A percentile compares a stretch with the other conserved stretches of the same genome.
Conservation (phyloP, 495 filamentous ascomycete genomes). For the Umbilicaria muhlenbergii region DNA sequence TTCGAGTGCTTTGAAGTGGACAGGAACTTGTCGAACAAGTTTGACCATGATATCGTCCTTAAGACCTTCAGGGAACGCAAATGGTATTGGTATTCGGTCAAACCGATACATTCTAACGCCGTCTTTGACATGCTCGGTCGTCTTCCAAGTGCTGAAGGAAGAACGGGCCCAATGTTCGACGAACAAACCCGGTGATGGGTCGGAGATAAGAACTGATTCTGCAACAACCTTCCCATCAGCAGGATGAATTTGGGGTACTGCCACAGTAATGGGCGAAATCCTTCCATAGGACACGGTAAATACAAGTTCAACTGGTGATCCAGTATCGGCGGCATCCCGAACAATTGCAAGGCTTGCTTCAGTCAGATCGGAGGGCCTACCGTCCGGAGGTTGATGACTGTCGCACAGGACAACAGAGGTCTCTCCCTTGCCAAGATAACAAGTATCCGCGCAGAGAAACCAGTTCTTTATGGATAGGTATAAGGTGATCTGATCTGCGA, state of each 20-base stretch:
- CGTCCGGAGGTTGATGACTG: too few species aligned
- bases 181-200: neutral
- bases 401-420: neutral
- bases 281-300: neutral
- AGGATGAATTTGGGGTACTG: constrained; percentile 3
- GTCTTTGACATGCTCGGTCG: neutral
- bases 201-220: neutral
- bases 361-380: neutral
- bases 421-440: neutral
- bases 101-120: constrained; percentile 1
- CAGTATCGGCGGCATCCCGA: constrained; percentile 2
- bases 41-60: constrained; percentile 5
- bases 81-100: constrained; percentile 3
- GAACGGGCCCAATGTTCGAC: neutral
- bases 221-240: neutral
- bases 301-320: constrained; percentile 1
- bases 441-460: neutral
- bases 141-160: constrained; percentile 5
- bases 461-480: constrained; percentile 4
- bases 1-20: constrained; percentile 1
- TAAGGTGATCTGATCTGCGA: neutral
- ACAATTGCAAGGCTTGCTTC: constrained; percentile 2
- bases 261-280: neutral
- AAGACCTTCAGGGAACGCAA: constrained; percentile 1
- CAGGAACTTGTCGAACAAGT: neutral